Evolutionary conservation across 441 rosid genomes (phyloP).

Genomic region (Adansonia rubrostipa): DNA sequence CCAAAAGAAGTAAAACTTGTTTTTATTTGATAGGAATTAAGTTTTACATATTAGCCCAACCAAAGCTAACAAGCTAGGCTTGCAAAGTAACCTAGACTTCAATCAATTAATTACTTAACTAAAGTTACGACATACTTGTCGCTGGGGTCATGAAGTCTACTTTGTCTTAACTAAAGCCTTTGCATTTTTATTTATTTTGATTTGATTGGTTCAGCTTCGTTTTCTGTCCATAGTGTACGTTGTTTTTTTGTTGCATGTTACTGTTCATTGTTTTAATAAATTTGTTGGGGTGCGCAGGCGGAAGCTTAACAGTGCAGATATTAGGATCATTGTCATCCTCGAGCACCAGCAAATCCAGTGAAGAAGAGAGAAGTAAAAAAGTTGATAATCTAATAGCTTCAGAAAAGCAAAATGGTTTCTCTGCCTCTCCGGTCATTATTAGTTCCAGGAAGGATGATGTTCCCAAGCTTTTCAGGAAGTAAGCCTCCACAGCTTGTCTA

Average conservation of each 20-base stretch:
- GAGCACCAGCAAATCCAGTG: conserved; percentile 19
- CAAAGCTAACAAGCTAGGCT: neutral
- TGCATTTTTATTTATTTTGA: no score
- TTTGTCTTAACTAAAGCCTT: no score
- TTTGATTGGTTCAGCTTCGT: neutral
- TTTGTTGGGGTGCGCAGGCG: conserved; percentile 37
- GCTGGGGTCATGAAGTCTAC: no score
- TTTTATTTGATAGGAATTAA: neutral
- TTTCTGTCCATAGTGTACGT: neutral
- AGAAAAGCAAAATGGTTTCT: conserved; percentile 34
- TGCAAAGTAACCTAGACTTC: neutral
- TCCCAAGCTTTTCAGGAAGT: conserved; percentile 36
- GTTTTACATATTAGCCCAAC: neutral
- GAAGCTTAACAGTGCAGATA: conserved; percentile 60
- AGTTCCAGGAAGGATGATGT: conserved; percentile 38
- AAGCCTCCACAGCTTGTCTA: conserved; percentile 17
- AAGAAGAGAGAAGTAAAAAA: conserved; percentile 30
- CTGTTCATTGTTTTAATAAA: neutral
- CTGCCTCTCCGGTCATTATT: conserved; percentile 41
- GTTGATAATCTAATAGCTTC: conserved; percentile 25
- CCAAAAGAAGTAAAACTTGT: neutral
- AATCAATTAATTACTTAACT: neutral
- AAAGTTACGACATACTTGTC: no score
- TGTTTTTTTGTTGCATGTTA: neutral
- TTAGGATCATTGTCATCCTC: conserved; percentile 38